Base-by-base conservation (phyloP, 352 stramenopile genomes). In the Stramenopiles sp. region DNA sequence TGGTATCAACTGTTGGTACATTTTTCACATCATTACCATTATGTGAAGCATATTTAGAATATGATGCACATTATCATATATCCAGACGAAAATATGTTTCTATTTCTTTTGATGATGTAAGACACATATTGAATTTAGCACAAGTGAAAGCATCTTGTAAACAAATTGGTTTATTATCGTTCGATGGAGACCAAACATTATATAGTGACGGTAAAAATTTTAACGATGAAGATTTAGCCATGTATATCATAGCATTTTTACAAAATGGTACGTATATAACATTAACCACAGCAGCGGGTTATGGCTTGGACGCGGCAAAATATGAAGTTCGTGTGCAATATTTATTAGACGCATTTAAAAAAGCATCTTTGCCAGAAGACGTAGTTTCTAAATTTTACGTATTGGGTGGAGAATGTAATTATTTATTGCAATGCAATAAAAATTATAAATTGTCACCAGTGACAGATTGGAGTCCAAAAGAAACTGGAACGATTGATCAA, bases 321-420 rank as follows among this genome's bases (percentile, higher is more conserved):
- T 92, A 92, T 79, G 85, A 88, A 81, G 81, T 86, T 30, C 82
- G 88, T 4, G 78, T 92, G 4, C 85, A 82, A 6, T 87, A 87
- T 43, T 65, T 92, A 7, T 80, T 92, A 7, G 78, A 83, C n/a
- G n/a, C n/a, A n/a, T n/a, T n/a, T n/a, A n/a, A n/a, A n/a, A n/a
- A n/a, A n/a, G n/a, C n/a, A n/a, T n/a, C n/a, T n/a, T n/a, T n/a
- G n/a, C n/a, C n/a, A n/a, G n/a, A n/a, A n/a, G n/a, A n/a, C n/a
- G n/a, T n/a, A n/a, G n/a, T n/a, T n/a, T 79, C 78, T 31, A 29
- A 73, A 27, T 63, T 31, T 7, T 92, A 90, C 80, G 90, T 98
- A 78, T 97, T 98, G 90, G 94, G 94, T 73, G 94, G 94, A 30
- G 94, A 98, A 84, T 97, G 92, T 85, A 98, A 98, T 82, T 98